phyloP scores from a whole-genome alignment of 2,329 filamentous ascomycete species.

The Colletotrichum tamarilloi region DNA sequence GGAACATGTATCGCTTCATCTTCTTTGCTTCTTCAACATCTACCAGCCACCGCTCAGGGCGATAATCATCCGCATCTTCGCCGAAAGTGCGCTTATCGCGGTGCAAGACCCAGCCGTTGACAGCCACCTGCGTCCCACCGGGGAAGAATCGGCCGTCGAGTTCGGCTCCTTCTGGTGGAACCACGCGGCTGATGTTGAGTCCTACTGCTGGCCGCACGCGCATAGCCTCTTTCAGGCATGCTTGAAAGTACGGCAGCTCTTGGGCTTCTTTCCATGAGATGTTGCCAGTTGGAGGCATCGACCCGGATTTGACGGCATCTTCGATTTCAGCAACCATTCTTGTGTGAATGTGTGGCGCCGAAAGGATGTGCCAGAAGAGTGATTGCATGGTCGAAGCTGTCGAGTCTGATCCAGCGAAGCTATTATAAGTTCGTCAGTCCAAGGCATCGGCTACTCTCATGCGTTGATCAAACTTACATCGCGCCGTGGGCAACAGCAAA shows the following conservation, averaged over 20 bases:
- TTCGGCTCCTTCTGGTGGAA: constrained; percentile 62
- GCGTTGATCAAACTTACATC: constrained; percentile 53
- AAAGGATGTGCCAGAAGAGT: constrained; percentile 63
- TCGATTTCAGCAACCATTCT: constrained; percentile 56
- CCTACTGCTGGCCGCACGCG: constrained; percentile 66
- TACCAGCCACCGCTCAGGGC: constrained; percentile 66
- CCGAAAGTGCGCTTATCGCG: constrained; percentile 61
- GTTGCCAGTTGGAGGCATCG: constrained; percentile 52
- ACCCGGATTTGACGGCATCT: constrained; percentile 47
- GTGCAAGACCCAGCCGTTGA: constrained; percentile 66
- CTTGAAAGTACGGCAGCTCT: constrained; percentile 64
- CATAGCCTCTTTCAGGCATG: constrained; percentile 67
- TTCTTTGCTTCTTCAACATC: constrained; percentile 53
- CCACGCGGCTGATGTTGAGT: constrained; percentile 62
- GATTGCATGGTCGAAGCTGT: constrained; percentile 70
- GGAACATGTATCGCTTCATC: constrained; percentile 68
- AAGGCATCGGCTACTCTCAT: background rate
- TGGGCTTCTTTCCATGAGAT: constrained; percentile 61
- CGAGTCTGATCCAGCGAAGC: constrained; percentile 70
- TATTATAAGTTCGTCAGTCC: constrained; percentile 38
- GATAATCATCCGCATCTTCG: constrained; percentile 60
- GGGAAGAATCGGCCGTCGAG: constrained; percentile 63
- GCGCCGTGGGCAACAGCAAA: constrained; percentile 68
- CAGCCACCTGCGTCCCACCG: constrained; percentile 63
- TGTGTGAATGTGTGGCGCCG: constrained; percentile 53